phyloP scores from a whole-genome alignment of 2,329 filamentous ascomycete genomes.

The Dothidotthia symphoricarpi region DNA sequence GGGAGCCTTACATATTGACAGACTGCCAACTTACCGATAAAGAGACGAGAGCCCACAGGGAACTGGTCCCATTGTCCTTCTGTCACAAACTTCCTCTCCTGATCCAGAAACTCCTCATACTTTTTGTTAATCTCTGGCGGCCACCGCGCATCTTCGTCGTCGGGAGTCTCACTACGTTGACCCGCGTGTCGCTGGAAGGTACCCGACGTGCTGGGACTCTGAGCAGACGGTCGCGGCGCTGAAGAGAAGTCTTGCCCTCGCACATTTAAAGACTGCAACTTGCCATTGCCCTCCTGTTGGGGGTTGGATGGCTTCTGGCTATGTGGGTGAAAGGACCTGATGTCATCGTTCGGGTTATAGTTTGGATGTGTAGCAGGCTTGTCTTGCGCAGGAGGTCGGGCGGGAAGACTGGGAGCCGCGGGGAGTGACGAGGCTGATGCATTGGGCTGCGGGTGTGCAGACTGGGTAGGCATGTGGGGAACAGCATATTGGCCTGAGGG shows the following conservation, averaged over 20 bases:
- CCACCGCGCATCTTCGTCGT: conserved; percentile 53
- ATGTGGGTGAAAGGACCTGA: conserved; percentile 52
- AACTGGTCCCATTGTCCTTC: conserved; percentile 82
- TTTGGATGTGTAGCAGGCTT: conserved; percentile 50
- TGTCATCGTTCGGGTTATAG: conserved; percentile 50
- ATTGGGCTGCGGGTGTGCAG: conserved; percentile 33
- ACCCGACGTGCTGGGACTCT: conserved; percentile 30
- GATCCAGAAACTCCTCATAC: conserved; percentile 70
- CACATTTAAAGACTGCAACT: conserved; percentile 27
- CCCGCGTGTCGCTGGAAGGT: conserved; percentile 29
- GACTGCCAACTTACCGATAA: conserved; percentile 74
- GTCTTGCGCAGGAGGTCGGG: conserved; percentile 51
- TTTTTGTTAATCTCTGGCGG: conserved; percentile 60
- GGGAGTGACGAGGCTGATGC: conserved; percentile 40
- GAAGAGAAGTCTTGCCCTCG: conserved; percentile 14
- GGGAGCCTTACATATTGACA: background rate
- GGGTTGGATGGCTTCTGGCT: conserved; percentile 40
- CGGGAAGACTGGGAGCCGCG: conserved; percentile 45
- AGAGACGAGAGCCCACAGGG: conserved; percentile 72
- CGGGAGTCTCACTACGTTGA: conserved; percentile 28
- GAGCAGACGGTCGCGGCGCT: conserved; percentile 19
- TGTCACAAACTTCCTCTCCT: conserved; percentile 72
- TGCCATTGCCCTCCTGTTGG: conserved; percentile 28
- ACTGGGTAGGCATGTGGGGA: conserved; percentile 30
- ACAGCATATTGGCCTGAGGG: conserved; percentile 36